A percentile compares a stretch with the other conserved stretches of the same genome.
phyloP scores from a whole-genome alignment of 306 rosid genomes.

The Senna siamea region DNA sequence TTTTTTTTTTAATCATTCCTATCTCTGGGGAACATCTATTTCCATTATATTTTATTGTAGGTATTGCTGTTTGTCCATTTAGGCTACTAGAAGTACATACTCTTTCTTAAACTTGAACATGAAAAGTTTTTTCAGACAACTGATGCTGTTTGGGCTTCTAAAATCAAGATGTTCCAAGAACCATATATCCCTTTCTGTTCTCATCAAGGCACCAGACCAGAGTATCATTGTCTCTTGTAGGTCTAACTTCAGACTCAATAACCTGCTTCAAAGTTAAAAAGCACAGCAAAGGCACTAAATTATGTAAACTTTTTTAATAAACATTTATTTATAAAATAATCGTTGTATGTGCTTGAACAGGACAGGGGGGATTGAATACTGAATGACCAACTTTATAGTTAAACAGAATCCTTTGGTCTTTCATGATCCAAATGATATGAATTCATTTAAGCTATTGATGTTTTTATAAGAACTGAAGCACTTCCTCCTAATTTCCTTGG shows the following conservation, averaged over 20 bases:
- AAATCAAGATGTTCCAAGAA: not conserved
- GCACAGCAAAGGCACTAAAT: slow-evolving; percentile 21
- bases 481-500: not conserved
- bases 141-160: slow-evolving; percentile 13
- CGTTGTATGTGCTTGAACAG: not conserved
- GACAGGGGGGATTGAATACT: not conserved
- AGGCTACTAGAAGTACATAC: not conserved
- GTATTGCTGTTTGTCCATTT: not conserved
- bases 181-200: too few species aligned
- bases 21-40: too few species aligned
- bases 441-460: not conserved
- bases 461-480: not conserved
- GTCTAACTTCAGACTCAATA: not conserved
- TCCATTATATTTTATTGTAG: too few species aligned
- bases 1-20: not conserved
- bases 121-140: slow-evolving; percentile 3
- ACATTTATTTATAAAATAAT: not conserved
- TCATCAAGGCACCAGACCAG: not conserved
- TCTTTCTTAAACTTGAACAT: not conserved
- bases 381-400: slow-evolving; percentile 21
- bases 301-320: slow-evolving; percentile 3
- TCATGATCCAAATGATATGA: not conserved
- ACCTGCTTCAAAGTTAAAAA: not conserved
- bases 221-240: not conserved
- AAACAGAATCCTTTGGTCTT: slow-evolving; percentile 15